Conservation (phyloP, 257 asterid species). For the Capsicum chinense region DNA sequence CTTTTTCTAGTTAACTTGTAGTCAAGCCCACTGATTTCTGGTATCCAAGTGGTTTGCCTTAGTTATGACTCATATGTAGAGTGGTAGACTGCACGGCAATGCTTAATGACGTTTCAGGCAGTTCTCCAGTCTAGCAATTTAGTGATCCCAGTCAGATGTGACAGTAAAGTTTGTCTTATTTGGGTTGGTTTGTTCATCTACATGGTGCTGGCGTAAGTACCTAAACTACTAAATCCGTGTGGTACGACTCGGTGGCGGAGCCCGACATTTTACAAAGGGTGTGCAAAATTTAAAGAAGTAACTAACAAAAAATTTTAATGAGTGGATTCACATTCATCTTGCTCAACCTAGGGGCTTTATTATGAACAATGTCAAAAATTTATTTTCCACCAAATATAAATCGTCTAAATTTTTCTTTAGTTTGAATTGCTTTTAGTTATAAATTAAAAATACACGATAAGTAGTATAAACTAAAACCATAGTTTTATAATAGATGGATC, state of each 20-base stretch:
- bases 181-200: conserved; percentile 25
- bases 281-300: too few species aligned
- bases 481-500: too few species aligned
- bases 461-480: too few species aligned
- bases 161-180: not conserved
- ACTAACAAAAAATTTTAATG: too few species aligned
- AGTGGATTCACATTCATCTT: too few species aligned
- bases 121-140: conserved; percentile 7
- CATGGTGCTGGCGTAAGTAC: not conserved
- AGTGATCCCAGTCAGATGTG: conserved; percentile 9
- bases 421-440: too few species aligned
- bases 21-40: conserved; percentile 22
- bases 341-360: too few species aligned
- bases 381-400: too few species aligned
- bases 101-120: conserved; percentile 22
- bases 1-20: not conserved
- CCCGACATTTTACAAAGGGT: too few species aligned
- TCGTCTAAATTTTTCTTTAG: too few species aligned
- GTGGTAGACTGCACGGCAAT: conserved; percentile 1
- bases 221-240: conserved; percentile 12
- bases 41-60: not conserved
- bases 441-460: too few species aligned
- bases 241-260: not conserved
- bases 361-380: too few species aligned
- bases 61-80: conserved; percentile 1